phyloP scores from a whole-genome alignment of 306 rosid genomes.

The Pachyrhizus erosus region DNA sequence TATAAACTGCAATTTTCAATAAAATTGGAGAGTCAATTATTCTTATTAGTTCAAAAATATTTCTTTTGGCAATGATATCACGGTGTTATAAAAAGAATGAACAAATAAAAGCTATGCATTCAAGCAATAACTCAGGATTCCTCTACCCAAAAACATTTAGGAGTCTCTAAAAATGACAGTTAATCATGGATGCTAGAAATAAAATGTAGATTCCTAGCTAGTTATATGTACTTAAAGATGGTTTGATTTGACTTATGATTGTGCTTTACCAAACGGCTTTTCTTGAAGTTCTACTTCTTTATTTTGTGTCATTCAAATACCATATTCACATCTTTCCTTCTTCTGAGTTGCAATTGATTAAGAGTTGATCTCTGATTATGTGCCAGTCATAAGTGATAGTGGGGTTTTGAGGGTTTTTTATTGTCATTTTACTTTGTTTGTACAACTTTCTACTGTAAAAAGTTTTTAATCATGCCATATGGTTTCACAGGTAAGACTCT shows the following conservation, averaged over 20 bases:
- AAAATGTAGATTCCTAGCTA: neutral
- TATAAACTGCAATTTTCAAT: neutral
- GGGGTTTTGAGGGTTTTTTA: neutral
- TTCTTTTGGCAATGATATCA: slow-evolving; percentile 7
- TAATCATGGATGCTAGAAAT: slow-evolving; percentile 19
- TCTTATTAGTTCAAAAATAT: neutral
- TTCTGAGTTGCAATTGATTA: neutral
- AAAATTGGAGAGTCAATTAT: neutral
- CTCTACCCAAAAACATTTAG: neutral
- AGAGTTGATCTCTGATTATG: neutral
- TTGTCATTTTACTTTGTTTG: slow-evolving; percentile 7
- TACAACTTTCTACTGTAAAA: neutral
- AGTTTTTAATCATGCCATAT: slow-evolving; percentile 6
- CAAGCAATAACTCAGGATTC: neutral
- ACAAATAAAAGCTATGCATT: slow-evolving; percentile 5
- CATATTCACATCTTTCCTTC: slow-evolving; percentile 20
- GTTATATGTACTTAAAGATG: neutral
- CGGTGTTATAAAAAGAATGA: neutral
- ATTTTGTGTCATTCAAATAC: neutral
- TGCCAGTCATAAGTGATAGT: neutral
- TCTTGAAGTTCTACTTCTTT: neutral
- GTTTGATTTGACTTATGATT: slow-evolving; percentile 10
- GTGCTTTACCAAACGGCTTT: neutral
- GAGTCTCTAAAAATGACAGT: neutral
- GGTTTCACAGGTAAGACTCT: slow-evolving; percentile 52